Conservation (phyloP, 148 eudicot species). For the Cornus suecica region DNA sequence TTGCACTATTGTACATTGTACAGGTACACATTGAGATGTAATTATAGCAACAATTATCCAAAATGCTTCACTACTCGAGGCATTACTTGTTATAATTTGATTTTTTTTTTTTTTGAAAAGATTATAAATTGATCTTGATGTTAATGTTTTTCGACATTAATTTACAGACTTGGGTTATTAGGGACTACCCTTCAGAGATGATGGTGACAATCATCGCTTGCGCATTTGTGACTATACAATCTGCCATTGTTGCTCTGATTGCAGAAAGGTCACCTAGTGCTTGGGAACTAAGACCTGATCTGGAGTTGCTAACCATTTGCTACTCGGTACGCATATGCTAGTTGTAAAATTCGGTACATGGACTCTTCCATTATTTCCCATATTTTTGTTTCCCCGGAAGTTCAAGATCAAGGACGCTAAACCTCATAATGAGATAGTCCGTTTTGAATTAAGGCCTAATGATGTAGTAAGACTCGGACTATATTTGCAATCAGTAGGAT, state of each 20-base stretch:
- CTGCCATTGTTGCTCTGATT: constrained; percentile 21
- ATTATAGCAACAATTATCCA: neutral
- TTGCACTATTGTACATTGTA: constrained; percentile 26
- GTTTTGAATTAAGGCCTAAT: too few species aligned
- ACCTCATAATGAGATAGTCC: too few species aligned
- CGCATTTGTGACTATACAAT: constrained; percentile 26
- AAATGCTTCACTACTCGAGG: neutral
- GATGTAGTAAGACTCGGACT: too few species aligned
- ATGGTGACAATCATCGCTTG: constrained; percentile 25
- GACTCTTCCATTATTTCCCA: too few species aligned
- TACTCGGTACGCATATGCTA: constrained; percentile 23
- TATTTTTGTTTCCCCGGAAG: too few species aligned
- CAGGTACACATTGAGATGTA: neutral
- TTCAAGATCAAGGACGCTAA: too few species aligned
- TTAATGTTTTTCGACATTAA: too few species aligned
- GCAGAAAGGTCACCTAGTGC: constrained; percentile 22
- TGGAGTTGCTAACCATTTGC: constrained; percentile 22
- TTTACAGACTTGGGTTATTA: constrained; percentile 27
- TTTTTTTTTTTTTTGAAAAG: too few species aligned
- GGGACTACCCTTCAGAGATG: constrained; percentile 36
- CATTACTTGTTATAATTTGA: neutral
- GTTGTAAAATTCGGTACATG: too few species aligned
- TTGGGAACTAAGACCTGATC: constrained; percentile 20
- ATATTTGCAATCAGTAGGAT: too few species aligned
- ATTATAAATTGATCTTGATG: neutral